phyloP scores from a whole-genome alignment of 176 grass and related monocot species.

The Rhynchospora pubera region DNA sequence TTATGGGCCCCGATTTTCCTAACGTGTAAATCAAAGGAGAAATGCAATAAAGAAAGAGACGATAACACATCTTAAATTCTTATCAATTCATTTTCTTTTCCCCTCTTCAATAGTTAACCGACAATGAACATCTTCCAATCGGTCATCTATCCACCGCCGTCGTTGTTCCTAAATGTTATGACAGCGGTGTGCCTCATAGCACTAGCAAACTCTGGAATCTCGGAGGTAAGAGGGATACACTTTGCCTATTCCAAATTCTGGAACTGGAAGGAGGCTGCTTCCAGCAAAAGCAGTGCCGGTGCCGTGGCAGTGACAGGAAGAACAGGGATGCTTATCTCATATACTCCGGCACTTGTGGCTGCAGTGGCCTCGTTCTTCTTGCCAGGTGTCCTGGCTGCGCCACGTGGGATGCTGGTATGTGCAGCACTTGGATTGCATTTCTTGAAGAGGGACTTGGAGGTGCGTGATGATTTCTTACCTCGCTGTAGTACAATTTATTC shows the following conservation, averaged over 20 bases:
- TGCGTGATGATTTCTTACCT: not conserved
- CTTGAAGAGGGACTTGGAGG: constrained; percentile 71
- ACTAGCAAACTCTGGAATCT: constrained; percentile 29
- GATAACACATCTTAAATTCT: no score
- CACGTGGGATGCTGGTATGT: constrained; percentile 25
- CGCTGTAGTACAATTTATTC: not conserved
- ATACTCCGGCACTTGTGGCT: constrained; percentile 38
- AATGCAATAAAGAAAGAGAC: no score
- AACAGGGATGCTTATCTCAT: constrained; percentile 50
- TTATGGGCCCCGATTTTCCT: no score
- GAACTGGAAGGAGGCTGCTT: not conserved
- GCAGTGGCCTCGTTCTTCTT: constrained; percentile 32
- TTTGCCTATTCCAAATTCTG: constrained; percentile 68
- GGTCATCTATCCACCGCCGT: constrained; percentile 46
- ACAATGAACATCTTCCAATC: not conserved
- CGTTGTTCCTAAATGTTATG: constrained; percentile 29
- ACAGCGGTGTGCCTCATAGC: constrained; percentile 29
- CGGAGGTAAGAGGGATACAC: constrained; percentile 39
- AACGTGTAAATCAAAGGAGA: no score
- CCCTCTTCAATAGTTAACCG: not conserved
- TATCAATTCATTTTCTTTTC: not conserved
- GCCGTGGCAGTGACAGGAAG: constrained; percentile 17
- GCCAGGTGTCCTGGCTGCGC: constrained; percentile 23
- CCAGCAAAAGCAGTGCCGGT: no score
- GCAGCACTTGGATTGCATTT: constrained; percentile 47